Base-by-base conservation (phyloP, 2,329 filamentous ascomycete genomes). In the Xylariaceae sp. region DNA sequence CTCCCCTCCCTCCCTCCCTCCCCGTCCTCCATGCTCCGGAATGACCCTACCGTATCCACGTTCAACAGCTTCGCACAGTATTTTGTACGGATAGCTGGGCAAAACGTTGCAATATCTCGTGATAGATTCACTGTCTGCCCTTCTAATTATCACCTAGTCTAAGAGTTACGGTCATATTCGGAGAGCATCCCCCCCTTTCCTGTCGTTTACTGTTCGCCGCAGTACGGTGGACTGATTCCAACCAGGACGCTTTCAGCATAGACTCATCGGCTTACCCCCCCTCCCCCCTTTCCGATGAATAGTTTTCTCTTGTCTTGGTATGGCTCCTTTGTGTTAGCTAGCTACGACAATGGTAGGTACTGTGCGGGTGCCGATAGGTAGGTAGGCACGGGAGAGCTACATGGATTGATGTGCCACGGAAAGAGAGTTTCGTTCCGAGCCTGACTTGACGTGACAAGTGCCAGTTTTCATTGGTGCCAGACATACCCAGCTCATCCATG, bases 391-490 rank as follows among this genome's bases (percentile, higher is more conserved):
- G 46, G 43, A 45, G 51, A 55, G 54, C 52, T 49, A 44, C 36
- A 49, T 45, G 39, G 51, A 43, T 29, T 54, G 47, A 52, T 50
- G 59, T 53, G 47, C 57, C 34, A 30, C 58, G 47, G 12, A 56
- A 56, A 58, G 40, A 58, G 48, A 60, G 58, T 60, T 60, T 56
- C 50, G 53, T 55, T 54, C 56, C 51, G 55, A 58, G 55, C 55
- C 50, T 58, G 53, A 54, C 51, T 52, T 58, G 53, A 54, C 51
- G 51, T 56, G 51, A 46, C 49, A 48, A 54, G 55, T 60, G 52
- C 53, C 51, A 50, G 41, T 39, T 47, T 48, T 34, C 16, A 59
- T 57, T 55, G 49, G 57, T 49, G 10, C 45, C 21, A n/a, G n/a
- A n/a, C n/a, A 39, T 46, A 46, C 48, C 45, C 46, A 51, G 45